These are phyloP conservation scores for Serendipita sp. DNA, from an alignment of 768 basidiomycete species.

Conservation along the genomic window DNA sequence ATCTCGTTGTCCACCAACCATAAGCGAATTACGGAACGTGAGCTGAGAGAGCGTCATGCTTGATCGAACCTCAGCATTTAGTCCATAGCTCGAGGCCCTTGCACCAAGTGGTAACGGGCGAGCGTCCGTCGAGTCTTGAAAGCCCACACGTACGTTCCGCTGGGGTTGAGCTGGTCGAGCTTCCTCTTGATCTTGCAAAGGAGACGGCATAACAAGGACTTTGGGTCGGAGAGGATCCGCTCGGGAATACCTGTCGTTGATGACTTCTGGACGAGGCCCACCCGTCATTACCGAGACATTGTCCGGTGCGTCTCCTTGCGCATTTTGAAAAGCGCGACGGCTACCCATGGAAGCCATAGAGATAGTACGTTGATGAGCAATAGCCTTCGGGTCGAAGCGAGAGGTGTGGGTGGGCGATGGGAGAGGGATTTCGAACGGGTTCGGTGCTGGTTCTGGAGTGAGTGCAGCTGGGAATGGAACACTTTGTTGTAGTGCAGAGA, in stretches of 20 bases:
- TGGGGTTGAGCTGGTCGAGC: conserved; percentile 15
- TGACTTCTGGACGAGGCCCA: neutral
- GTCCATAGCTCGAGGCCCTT: conserved; percentile 34
- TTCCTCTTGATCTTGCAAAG: conserved; percentile 40
- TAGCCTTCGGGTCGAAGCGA: conserved; percentile 66
- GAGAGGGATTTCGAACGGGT: conserved; percentile 54
- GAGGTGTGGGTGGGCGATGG: conserved; percentile 47
- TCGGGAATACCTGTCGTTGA: conserved; percentile 30
- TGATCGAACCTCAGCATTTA: conserved; percentile 62
- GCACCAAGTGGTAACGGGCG: conserved; percentile 67
- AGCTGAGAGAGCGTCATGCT: conserved; percentile 66
- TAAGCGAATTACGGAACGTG: conserved; percentile 69
- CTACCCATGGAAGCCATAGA: conserved; percentile 28
- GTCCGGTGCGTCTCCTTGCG: neutral
- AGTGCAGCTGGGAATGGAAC: conserved; percentile 17
- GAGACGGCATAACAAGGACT: conserved; percentile 88
- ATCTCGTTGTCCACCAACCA: conserved; percentile 51
- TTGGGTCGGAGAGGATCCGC: conserved; percentile 74
- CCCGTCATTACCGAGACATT: neutral
- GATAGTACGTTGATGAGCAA: conserved; percentile 38
- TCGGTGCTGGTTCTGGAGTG: conserved; percentile 29
- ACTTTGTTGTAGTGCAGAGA: conserved; percentile 16
- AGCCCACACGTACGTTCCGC: conserved; percentile 34
- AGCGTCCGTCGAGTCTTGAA: conserved; percentile 50
- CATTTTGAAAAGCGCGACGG: neutral